Base-by-base conservation (phyloP, 768 basidiomycete species). In the Boletus fagicola region DNA sequence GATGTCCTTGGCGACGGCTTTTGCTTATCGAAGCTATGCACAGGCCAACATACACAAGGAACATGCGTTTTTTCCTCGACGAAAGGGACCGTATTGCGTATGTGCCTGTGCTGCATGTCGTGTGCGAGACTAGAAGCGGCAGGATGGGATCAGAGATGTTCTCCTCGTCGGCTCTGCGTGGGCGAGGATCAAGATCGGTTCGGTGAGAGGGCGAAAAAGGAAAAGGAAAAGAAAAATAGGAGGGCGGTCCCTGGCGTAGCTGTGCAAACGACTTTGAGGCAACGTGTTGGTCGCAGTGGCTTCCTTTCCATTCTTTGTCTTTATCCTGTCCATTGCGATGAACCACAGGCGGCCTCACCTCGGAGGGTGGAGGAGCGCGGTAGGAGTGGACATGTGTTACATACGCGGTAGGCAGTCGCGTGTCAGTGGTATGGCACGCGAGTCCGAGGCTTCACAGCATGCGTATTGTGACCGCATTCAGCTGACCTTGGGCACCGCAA, bases 211-310 rank as follows among this genome's bases (percentile, higher is more conserved):
- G n/a, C 11, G 38, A 33, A 24, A 54, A 11, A 13, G 3, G 33
- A 48, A 6, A 31, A 2, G 45, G 2, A 50, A 26, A 50, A 47
- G 45, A 2, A 57, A 22, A 50, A 52, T 38, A 48, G 50, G 48
- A 43, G 43, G 26, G 38, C 42, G 16, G 24, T 31, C 30, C 52
- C 30, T 43, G 51, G 53, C 30, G 50, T 20, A 58, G 51, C 52
- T 57, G 60, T 51, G 59, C 43, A 28, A 30, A 52, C 35, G 36
- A 53, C 16, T n/a, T 52, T 42, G 53, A 33, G 30, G 44, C 42
- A 69, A 69, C 67, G 67, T 69, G 67, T 67, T 61, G 54, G 49
- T 55, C 54, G 53, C 56, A 49, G 50, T 48, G 65, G 61, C 59
- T 57, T 61, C 62, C 13, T 38, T 52, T 60, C 60, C 53, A 58